Conservation (phyloP, 2,329 filamentous ascomycete species). For the Cladosporium sp. region DNA sequence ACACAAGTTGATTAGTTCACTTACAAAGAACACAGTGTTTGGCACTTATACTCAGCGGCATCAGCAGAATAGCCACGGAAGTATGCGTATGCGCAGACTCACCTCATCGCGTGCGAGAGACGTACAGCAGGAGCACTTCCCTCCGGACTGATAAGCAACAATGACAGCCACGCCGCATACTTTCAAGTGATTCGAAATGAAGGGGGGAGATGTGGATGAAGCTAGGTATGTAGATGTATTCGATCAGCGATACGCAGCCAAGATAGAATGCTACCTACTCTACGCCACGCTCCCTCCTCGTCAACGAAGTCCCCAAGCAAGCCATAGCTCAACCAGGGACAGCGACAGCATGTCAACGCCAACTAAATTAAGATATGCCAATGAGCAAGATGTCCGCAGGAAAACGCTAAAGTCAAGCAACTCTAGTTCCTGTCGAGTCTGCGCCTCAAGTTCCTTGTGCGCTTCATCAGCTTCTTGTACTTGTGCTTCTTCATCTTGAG, state of each 20-base stretch:
- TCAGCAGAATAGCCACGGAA: no score
- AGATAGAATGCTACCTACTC: conserved; percentile 17
- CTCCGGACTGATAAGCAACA: neutral
- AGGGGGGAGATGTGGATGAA: neutral
- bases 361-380: conserved; percentile 6
- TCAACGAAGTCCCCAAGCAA: neutral
- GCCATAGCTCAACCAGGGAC: neutral
- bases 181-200: neutral
- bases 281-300: conserved; percentile 13
- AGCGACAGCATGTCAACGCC: conserved; percentile 2
- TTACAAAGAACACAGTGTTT: no score
- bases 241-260: conserved; percentile 10
- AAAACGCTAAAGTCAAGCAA: neutral
- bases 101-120: no score
- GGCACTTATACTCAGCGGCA: no score
- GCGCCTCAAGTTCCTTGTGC: conserved; percentile 82
- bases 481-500: conserved; percentile 99
- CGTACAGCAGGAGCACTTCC: no score
- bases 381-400: neutral
- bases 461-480: conserved; percentile 98
- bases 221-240: conserved; percentile 4
- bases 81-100: no score
- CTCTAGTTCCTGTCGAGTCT: conserved; percentile 60
- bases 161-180: neutral
- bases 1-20: no score